Evolutionary conservation across 345 rosid genomes (phyloP).

Genomic region (Salix caprea): DNA sequence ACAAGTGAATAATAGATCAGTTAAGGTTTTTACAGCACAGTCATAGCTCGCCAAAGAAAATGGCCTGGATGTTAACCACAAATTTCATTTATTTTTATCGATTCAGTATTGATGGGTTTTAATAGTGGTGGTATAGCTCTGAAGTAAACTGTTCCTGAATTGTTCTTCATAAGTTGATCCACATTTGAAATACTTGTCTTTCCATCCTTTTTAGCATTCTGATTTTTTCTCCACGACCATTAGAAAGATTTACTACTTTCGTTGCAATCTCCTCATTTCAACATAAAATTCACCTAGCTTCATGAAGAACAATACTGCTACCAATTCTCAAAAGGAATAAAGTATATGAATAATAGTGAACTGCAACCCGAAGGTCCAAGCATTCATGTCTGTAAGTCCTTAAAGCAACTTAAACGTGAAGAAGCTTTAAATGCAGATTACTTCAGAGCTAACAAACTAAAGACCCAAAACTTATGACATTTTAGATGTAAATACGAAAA

Average conservation of each 20-base stretch:
- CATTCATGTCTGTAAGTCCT: not conserved
- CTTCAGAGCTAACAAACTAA: not conserved
- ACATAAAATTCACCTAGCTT: not conserved
- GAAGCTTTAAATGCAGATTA: not conserved
- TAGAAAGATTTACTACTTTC: not conserved
- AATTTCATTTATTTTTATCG: not conserved
- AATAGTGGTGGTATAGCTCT: not conserved
- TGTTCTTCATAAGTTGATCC: not conserved
- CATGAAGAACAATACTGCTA: not conserved
- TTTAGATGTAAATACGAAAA: slow-evolving; percentile 4
- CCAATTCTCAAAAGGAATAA: not conserved
- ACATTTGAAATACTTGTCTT: not conserved
- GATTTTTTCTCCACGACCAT: not conserved
- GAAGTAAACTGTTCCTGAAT: not conserved
- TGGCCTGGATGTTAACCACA: not conserved
- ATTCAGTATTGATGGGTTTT: not conserved
- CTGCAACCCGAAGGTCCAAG: not conserved
- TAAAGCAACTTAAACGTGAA: not conserved
- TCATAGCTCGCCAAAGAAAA: not conserved
- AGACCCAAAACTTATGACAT: not conserved
- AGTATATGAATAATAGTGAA: not conserved
- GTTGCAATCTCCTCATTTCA: not conserved
- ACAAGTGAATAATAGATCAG: not conserved
- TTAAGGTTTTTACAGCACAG: not conserved
- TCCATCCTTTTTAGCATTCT: not conserved